A percentile compares a stretch with the other conserved stretches of the same genome.
phyloP scores from a whole-genome alignment of 2,329 filamentous ascomycete genomes.

The Colletotrichum caudatum region DNA sequence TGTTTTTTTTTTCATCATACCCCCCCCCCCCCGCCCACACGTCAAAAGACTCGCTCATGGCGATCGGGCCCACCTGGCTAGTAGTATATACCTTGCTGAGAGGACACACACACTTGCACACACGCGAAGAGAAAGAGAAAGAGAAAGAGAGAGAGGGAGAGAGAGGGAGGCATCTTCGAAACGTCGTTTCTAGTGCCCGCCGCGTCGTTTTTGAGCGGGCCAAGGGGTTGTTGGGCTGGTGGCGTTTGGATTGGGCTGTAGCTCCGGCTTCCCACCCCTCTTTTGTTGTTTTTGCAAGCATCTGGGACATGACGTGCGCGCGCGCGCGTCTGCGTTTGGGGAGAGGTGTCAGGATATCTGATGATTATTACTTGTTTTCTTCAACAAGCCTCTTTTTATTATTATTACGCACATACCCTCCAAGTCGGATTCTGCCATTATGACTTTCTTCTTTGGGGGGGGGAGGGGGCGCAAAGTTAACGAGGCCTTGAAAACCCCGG shows the following conservation, averaged over 20 bases:
- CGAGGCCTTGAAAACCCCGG: not conserved
- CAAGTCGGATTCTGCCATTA: not conserved
- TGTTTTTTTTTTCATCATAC: conserved; percentile 20
- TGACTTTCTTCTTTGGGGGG: not conserved
- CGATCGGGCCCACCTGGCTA: not conserved
- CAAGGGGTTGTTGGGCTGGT: not conserved
- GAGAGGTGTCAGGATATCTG: not conserved
- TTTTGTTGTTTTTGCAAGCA: not conserved
- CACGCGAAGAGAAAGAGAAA: not conserved
- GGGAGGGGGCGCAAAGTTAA: not conserved
- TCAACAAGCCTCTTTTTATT: not conserved
- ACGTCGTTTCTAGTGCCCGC: not conserved
- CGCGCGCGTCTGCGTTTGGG: not conserved
- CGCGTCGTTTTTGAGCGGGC: not conserved
- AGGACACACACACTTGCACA: not conserved
- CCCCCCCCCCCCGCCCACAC: conserved; percentile 21
- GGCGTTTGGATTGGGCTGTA: conserved; percentile 1
- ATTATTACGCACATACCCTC: not conserved
- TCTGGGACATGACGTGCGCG: not conserved
- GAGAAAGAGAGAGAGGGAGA: not conserved
- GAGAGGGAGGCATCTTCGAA: conserved; percentile 12
- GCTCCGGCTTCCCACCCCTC: not conserved
- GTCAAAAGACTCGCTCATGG: conserved; percentile 6
- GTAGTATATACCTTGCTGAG: conserved; percentile 10
- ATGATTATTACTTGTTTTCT: not conserved